These are phyloP conservation scores for Pharus latifolius DNA, from an alignment of 176 grass and related monocot species.

Conservation along the genomic window DNA sequence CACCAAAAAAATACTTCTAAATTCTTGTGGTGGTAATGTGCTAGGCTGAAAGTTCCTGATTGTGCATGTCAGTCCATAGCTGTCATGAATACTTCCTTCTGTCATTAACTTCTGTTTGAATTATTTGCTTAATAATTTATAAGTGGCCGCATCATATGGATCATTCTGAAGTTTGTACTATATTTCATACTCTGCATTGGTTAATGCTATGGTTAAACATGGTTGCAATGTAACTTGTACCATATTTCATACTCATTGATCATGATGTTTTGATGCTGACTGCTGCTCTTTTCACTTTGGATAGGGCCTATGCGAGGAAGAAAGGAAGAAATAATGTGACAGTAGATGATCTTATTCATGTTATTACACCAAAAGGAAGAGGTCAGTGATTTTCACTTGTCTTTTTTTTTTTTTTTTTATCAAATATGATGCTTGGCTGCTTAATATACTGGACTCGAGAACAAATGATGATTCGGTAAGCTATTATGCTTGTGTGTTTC, in stretches of 20 bases:
- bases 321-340: conserved; percentile 98
- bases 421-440: background rate
- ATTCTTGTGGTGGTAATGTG: no score
- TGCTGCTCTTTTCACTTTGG: background rate
- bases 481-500: background rate
- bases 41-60: no score
- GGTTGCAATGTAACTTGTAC: background rate
- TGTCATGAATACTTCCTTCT: no score
- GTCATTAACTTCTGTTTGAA: no score
- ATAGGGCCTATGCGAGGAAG: conserved; percentile 86
- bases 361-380: conserved; percentile 95
- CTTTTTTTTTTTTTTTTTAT: conserved; percentile 3
- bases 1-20: no score
- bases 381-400: conserved; percentile 31
- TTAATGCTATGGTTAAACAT: background rate
- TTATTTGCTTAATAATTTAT: no score
- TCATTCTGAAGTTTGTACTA: background rate
- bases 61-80: no score
- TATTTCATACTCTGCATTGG: background rate
- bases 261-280: background rate
- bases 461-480: background rate
- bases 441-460: background rate
- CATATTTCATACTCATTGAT: background rate
- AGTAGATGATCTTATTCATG: conserved; percentile 91
- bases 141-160: background rate